Conservation (phyloP, 345 rosid genomes). For the Durio zibethinus region DNA sequence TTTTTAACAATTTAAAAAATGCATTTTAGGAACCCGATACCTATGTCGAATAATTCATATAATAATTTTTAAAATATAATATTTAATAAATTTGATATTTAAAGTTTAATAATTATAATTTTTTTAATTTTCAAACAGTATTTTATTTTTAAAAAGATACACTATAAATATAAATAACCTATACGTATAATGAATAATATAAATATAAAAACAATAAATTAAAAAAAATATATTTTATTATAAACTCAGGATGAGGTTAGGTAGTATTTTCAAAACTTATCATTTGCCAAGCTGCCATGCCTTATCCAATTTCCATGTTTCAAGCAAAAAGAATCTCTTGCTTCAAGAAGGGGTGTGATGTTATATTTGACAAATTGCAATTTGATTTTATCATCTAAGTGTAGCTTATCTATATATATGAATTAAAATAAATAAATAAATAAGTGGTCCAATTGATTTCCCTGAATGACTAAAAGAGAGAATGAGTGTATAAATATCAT, state of each 20-base stretch:
- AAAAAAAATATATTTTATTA: not conserved
- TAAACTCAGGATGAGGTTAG: not conserved
- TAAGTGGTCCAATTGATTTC: not conserved
- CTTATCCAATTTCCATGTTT: not conserved
- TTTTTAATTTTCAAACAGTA: too few relatives aligned
- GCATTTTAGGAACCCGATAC: too few relatives aligned
- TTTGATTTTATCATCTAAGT: not conserved
- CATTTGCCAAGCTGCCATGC: not conserved
- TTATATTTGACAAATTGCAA: not conserved
- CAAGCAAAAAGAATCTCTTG: not conserved
- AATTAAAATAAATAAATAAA: not conserved
- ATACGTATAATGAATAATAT: too few relatives aligned
- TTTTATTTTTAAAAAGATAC: too few relatives aligned
- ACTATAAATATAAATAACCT: too few relatives aligned
- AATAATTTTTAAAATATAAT: too few relatives aligned
- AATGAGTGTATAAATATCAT: too few relatives aligned
- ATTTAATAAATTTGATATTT: too few relatives aligned
- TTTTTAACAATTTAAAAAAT: too few relatives aligned
- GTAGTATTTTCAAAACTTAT: not conserved
- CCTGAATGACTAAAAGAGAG: not conserved
- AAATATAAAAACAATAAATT: too few relatives aligned
- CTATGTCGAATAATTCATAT: too few relatives aligned
- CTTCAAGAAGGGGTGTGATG: not conserved
- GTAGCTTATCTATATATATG: not conserved
- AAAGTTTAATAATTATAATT: too few relatives aligned